Evolutionary conservation across 805 yeast species (phyloP).

Genomic region (Zygotorulaspora sp.): DNA sequence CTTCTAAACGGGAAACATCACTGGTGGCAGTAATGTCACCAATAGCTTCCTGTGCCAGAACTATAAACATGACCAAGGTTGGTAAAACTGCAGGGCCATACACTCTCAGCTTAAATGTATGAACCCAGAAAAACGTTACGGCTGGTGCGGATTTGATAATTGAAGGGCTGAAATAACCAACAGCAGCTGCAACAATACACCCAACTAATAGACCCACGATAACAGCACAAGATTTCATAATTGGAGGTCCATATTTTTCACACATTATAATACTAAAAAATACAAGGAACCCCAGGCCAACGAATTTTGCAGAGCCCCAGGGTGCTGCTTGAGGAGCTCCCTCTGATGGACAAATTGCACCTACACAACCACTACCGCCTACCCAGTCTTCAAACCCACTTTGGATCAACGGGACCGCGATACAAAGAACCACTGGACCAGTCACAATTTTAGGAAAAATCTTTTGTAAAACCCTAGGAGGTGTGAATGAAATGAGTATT

Average conservation of each 20-base stretch:
- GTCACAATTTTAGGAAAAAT: constrained; percentile 88
- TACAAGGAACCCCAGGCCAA: constrained; percentile 85
- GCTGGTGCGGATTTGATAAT: constrained; percentile 68
- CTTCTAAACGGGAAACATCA: constrained; percentile 81
- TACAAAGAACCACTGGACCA: constrained; percentile 85
- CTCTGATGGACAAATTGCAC: constrained; percentile 43
- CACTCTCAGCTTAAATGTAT: constrained; percentile 68
- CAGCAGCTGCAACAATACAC: constrained; percentile 88
- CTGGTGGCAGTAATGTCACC: constrained; percentile 94
- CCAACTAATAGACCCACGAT: constrained; percentile 80
- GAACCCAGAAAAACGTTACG: constrained; percentile 82
- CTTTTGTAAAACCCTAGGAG: constrained; percentile 63
- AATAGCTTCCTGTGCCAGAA: constrained; percentile 86
- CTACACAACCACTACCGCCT: constrained; percentile 74
- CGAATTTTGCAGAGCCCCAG: constrained; percentile 84
- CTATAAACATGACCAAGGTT: constrained; percentile 74
- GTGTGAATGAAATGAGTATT: constrained; percentile 68
- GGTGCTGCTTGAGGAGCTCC: constrained; percentile 53
- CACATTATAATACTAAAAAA: constrained; percentile 66
- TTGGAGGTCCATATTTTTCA: constrained; percentile 89
- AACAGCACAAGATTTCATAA: constrained; percentile 92
- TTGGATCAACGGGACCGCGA: constrained; percentile 65
- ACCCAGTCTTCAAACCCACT: constrained; percentile 81
- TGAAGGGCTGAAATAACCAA: constrained; percentile 66
- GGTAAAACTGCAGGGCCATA: constrained; percentile 88